Conservation (phyloP, 2,329 filamentous ascomycete species). For the Alternaria viburni region DNA sequence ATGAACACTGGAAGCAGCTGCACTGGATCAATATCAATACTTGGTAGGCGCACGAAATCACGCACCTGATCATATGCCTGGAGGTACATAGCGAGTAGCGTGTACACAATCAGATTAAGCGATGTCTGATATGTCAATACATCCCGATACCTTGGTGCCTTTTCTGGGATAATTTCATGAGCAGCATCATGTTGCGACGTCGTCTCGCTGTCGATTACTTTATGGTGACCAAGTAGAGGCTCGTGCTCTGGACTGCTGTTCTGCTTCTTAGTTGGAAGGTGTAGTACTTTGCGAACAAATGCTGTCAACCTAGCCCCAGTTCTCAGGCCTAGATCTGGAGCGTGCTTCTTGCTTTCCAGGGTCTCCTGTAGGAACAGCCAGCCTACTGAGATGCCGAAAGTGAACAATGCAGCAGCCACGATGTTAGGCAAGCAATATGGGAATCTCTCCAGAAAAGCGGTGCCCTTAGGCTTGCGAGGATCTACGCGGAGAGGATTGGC, state of each 20-base stretch:
- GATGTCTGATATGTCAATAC: slow-evolving; percentile 77
- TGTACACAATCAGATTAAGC: slow-evolving; percentile 78
- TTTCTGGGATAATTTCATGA: slow-evolving; percentile 14
- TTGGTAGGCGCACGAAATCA: background rate
- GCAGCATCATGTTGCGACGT: background rate
- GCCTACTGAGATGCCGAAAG: slow-evolving; percentile 75
- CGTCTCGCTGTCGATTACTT: slow-evolving; percentile 25
- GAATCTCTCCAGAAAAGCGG: slow-evolving; percentile 73
- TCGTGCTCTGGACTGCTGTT: slow-evolving; percentile 29
- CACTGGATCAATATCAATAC: slow-evolving; percentile 7
- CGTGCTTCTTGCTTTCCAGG: slow-evolving; percentile 70
- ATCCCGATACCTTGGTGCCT: slow-evolving; percentile 57
- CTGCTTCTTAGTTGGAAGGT: slow-evolving; percentile 16
- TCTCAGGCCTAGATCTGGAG: slow-evolving; percentile 75
- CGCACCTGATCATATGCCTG: slow-evolving; percentile 78
- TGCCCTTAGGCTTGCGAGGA: slow-evolving; percentile 68
- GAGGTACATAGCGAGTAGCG: slow-evolving; percentile 79
- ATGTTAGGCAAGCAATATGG: slow-evolving; percentile 88
- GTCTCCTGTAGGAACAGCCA: slow-evolving; percentile 88
- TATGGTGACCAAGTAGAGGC: slow-evolving; percentile 37
- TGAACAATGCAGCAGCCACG: slow-evolving; percentile 75
- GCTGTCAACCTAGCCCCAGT: slow-evolving; percentile 70
- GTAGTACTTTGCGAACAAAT: slow-evolving; percentile 29
- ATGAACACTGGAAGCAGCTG: slow-evolving; percentile 82
- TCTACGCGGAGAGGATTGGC: slow-evolving; percentile 79